Evolutionary conservation across 176 grass and related monocot genomes (phyloP), one percentile per base, ranked within the genome.

Genomic region (Otatea glauca): DNA sequence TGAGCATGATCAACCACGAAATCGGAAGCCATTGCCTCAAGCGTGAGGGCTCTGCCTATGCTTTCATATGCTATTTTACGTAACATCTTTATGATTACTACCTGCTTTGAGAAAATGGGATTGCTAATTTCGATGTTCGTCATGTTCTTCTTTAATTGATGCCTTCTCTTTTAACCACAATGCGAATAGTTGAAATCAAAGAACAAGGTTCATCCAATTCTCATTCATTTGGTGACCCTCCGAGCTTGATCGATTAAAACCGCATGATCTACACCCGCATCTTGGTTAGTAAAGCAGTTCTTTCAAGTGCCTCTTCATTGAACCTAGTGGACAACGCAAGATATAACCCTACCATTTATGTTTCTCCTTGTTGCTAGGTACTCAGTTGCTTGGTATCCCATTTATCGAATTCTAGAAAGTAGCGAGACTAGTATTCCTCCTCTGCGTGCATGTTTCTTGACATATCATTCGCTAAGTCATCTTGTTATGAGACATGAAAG

Each of bases 371-470:
- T 61, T 72, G 29, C 21, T 37, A 82, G 50, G 80, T 72, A 70
- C 68, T 54, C 67, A 44, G 49, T 82, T 70, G 50, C 50, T 71
- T 82, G 80, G 67, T 44, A 82, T 71, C 67, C 80, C 21, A 61
- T 71, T 70, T 56, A 27, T 45, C 5, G 50, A 27, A 82, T 82
- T 72, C 68, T 67, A 61, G 67, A 70, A 71, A 70, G 62, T 75
- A 74, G 10, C 42, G 63, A 13, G 75, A 63, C 38, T 3, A 42
- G 17, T 43, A 41, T 43, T 63, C 38, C 38, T 78, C 34, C 13
- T 65, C 68, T 65, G 1, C 54, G 54, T 56, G 54, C 54, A 56
- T 56, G 42, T n/a, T 83, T 83, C 67, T 17, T 83, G 68, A 84
- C 70, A 13, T 75, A 50, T 25, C 42, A 65, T 75, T 84, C 70